Evolutionary conservation across 2,329 filamentous ascomycete genomes (phyloP), one percentile per base, ranked within the genome.

Genomic region (Zymoseptoria crescenta): DNA sequence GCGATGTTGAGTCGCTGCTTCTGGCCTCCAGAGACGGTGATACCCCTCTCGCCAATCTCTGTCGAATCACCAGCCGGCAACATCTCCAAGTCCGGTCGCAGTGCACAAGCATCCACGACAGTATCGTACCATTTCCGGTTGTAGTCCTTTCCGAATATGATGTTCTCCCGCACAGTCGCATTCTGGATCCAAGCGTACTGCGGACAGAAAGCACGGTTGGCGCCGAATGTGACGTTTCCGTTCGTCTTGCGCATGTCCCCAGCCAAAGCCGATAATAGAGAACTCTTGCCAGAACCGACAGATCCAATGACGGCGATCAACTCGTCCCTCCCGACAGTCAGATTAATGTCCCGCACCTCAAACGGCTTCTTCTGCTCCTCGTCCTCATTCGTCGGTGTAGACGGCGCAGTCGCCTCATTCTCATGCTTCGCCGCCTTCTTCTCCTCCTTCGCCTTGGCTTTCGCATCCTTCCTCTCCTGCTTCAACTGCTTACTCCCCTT

Each of bases 161-260:
- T 96, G 69, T 99, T 99, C 35, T 96, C 85, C 62, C 85, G 86
- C 3, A 97, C 83, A 0, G 87, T 89, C 0, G 91, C 82, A 69
- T 97, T 97, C 71, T 97, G 93, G 54, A 99, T 96, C 94, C 94
- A 99, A 0, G 94, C 90, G 70, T 96, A 96, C 71, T 99, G 93
- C 0, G 93, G 93, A 65, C 94, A 97, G 68, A 96, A 96, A 0
- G 93, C 90, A 62, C 92, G 81, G 2, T 85, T 87, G 0, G 90
- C 90, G 49, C 92, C 89, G 66, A 94, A 82, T 0, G 84, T 81
- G 5, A 95, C 82, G 45, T 87, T 81, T 9, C 91, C 91, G 3
- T 76, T 77, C 0, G 89, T 95, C 72, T 87, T 88, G 51, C 91
- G 85, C 93, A 97, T 97, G 64, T 97, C 93, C 24, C 94, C 93